phyloP scores from a whole-genome alignment of 495 filamentous ascomycete species.

The Penicillium psychrofluorescens region DNA sequence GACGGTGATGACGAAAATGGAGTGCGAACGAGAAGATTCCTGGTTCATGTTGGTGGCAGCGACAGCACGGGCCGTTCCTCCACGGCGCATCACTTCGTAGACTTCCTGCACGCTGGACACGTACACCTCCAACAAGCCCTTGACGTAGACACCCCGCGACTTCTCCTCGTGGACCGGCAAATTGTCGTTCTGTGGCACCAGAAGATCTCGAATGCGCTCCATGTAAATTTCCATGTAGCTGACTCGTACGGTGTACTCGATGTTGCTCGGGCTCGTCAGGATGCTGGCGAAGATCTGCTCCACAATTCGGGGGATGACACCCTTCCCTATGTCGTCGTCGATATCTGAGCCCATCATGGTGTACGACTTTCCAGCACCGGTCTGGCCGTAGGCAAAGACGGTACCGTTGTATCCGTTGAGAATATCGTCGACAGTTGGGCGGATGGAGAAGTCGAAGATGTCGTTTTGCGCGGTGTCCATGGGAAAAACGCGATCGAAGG shows the following conservation, averaged over 20 bases:
- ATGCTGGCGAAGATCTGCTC: slow-evolving; percentile 98
- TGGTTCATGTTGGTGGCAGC: slow-evolving; percentile 99
- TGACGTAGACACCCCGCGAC: slow-evolving; percentile 92
- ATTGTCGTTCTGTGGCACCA: slow-evolving; percentile 91
- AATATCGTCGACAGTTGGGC: slow-evolving; percentile 92
- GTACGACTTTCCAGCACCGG: slow-evolving; percentile 95
- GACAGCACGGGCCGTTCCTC: slow-evolving; percentile 82
- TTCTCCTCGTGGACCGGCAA: slow-evolving; percentile 96
- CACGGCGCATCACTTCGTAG: slow-evolving; percentile 93
- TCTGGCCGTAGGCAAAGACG: slow-evolving; percentile 98
- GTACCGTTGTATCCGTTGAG: slow-evolving; percentile 99
- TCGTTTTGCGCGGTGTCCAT: slow-evolving; percentile 82
- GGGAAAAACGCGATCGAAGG: slow-evolving; percentile 94
- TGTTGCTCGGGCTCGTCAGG: slow-evolving; percentile 79
- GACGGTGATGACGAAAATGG: slow-evolving; percentile 95
- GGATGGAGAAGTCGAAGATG: slow-evolving; percentile 97
- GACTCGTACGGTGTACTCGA: slow-evolving; percentile 95
- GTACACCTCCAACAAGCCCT: slow-evolving; percentile 90
- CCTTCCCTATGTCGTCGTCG: slow-evolving; percentile 79
- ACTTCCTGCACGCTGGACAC: slow-evolving; percentile 94
- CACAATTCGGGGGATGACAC: slow-evolving; percentile 94
- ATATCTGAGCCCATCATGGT: slow-evolving; percentile 99
- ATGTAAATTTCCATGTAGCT: slow-evolving; percentile 99
- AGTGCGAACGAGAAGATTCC: slow-evolving; percentile 96
- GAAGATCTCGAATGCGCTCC: slow-evolving; percentile 92